phyloP scores from a whole-genome alignment of 305 asterid genomes.

The Solanum hybrid region DNA sequence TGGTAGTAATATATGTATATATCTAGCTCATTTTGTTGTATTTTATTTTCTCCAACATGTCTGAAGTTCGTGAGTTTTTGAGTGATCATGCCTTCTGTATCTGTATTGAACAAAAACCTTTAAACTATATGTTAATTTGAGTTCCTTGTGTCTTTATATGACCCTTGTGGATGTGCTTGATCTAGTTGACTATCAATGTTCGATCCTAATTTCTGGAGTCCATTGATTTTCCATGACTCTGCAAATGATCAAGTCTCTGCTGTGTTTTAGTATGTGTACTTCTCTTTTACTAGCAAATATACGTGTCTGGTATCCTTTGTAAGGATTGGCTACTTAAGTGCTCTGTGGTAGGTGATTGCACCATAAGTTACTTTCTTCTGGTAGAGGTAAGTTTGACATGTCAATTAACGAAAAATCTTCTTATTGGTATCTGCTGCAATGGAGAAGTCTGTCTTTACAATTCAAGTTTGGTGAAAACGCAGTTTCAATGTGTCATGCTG shows the following conservation, averaged over 20 bases:
- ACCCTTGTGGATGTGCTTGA: neutral
- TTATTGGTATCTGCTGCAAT: neutral
- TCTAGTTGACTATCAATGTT: neutral
- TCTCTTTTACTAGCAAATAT: neutral
- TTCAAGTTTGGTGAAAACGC: neutral
- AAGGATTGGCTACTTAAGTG: neutral
- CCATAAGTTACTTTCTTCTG: neutral
- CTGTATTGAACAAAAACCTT: neutral
- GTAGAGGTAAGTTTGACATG: neutral
- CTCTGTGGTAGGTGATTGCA: neutral
- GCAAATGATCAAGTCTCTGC: neutral
- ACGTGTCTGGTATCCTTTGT: neutral
- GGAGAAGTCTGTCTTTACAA: neutral
- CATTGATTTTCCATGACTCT: neutral
- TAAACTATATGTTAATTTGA: neutral
- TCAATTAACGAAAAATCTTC: neutral
- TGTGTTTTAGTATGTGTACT: neutral
- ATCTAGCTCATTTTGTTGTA: neutral
- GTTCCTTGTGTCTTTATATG: neutral
- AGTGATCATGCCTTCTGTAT: neutral
- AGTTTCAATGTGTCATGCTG: neutral
- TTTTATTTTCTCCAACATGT: neutral
- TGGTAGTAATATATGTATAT: neutral
- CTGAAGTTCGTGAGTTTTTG: neutral
- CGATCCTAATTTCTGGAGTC: neutral